These are phyloP conservation scores for Brassica nigra DNA, from an alignment of 345 rosid species.

Conservation along the genomic window DNA sequence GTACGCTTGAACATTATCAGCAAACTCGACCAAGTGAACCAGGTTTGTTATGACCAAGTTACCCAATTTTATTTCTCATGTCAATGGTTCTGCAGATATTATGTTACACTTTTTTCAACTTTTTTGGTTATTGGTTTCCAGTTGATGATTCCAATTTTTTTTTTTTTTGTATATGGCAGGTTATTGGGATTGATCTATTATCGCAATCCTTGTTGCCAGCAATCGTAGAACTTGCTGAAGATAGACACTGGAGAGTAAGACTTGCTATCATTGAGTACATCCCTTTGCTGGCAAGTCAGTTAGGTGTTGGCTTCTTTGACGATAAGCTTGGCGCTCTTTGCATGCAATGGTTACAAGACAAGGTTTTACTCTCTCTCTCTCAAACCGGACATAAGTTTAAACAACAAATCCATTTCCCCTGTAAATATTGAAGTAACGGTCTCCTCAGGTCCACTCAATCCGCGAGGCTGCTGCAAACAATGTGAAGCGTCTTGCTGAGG, in stretches of 20 bases:
- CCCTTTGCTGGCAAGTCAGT: slow-evolving; percentile 89
- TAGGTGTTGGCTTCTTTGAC: slow-evolving; percentile 91
- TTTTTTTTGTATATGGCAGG: slow-evolving; percentile 47
- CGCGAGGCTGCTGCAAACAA: slow-evolving; percentile 90
- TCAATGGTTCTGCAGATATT: not conserved
- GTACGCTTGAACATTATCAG: slow-evolving; percentile 97
- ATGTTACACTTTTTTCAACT: not conserved
- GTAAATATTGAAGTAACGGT: not conserved
- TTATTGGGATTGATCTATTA: slow-evolving; percentile 89
- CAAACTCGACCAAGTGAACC: slow-evolving; percentile 99
- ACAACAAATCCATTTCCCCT: not conserved
- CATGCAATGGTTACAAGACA: slow-evolving; percentile 98
- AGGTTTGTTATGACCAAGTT: slow-evolving; percentile 53
- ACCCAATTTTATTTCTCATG: not conserved
- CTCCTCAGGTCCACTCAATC: slow-evolving; percentile 69
- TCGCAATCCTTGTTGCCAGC: slow-evolving; percentile 94
- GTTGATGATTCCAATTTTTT: not conserved
- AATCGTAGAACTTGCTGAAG: slow-evolving; percentile 97
- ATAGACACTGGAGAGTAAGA: slow-evolving; percentile 95
- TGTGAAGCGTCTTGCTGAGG: slow-evolving; percentile 83
- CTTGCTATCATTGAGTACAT: slow-evolving; percentile 96
- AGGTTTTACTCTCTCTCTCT: slow-evolving; percentile 48
- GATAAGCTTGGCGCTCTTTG: slow-evolving; percentile 94
- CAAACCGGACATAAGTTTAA: not conserved
- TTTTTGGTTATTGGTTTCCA: not conserved